Conservation (phyloP, 495 filamentous ascomycete genomes). For the Podospora didyma region DNA sequence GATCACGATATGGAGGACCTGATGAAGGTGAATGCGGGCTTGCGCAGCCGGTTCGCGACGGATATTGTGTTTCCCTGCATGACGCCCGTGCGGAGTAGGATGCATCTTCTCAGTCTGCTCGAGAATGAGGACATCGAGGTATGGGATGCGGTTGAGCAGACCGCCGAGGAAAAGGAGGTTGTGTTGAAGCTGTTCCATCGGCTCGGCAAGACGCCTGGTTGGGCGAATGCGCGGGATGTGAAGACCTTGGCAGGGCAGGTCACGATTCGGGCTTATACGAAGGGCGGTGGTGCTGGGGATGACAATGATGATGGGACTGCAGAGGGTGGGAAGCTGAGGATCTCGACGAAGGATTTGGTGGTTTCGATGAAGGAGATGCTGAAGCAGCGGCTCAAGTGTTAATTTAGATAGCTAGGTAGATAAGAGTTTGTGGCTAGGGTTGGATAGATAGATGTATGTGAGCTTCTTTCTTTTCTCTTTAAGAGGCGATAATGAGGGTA, state of each 20-base stretch:
- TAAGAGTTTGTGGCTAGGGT: no score
- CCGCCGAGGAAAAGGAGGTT: neutral
- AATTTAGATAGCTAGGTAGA: no score
- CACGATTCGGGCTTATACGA: neutral
- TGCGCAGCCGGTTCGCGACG: conserved; percentile 52
- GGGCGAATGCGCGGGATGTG: conserved; percentile 58
- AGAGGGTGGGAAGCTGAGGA: neutral
- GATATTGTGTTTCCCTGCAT: conserved; percentile 36
- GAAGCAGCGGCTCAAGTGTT: neutral
- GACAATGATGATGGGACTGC: neutral
- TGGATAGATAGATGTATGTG: no score
- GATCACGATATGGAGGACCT: conserved; percentile 59
- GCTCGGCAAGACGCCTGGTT: conserved; percentile 37
- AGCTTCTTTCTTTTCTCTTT: no score
- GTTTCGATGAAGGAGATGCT: neutral
- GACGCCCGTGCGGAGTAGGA: conserved; percentile 20
- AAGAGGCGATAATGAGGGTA: no score
- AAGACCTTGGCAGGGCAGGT: conserved; percentile 45
- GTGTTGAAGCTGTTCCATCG: conserved; percentile 27
- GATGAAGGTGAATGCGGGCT: conserved; percentile 46
- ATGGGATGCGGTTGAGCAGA: neutral
- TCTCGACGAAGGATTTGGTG: neutral
- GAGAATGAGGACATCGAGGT: neutral
- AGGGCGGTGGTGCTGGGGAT: no score
- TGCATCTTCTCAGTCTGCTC: conserved; percentile 24